These are phyloP conservation scores for Trifolium fragiferum DNA, from an alignment of 306 rosid genomes.

Conservation along the genomic window DNA sequence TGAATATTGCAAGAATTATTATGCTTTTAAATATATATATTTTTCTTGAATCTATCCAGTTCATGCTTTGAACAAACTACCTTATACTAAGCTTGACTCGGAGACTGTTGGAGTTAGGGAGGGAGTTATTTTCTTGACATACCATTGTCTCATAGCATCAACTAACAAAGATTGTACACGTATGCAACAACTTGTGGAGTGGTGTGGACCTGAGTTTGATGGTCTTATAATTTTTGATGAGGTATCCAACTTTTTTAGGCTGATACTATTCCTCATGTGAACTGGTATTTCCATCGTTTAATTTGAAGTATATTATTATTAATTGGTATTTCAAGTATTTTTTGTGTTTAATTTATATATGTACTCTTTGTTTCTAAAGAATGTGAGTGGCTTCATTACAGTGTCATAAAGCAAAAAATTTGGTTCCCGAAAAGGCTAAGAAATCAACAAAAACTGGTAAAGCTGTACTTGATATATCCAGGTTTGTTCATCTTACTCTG, in stretches of 20 bases:
- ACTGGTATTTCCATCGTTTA: constrained; percentile 8
- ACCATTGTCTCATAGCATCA: constrained; percentile 93
- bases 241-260: constrained; percentile 44
- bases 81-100: constrained; percentile 96
- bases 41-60: constrained; percentile 58
- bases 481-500: constrained; percentile 50
- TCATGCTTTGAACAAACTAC: constrained; percentile 96
- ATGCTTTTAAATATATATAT: constrained; percentile 39
- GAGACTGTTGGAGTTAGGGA: constrained; percentile 86
- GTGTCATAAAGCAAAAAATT: constrained; percentile 98
- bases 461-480: constrained; percentile 94
- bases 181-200: constrained; percentile 89
- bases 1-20: constrained; percentile 18
- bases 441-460: constrained; percentile 95
- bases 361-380: constrained; percentile 51
- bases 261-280: constrained; percentile 34
- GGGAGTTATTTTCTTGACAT: constrained; percentile 91
- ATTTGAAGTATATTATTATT: constrained; percentile 5
- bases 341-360: neutral
- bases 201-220: constrained; percentile 86
- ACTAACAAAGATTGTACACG: constrained; percentile 93
- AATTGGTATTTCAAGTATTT: constrained; percentile 36
- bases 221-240: constrained; percentile 91
- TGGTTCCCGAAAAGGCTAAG: constrained; percentile 94
- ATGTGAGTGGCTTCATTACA: constrained; percentile 61